phyloP scores from a whole-genome alignment of 495 filamentous ascomycete genomes.

The Aspergillus baeticus region DNA sequence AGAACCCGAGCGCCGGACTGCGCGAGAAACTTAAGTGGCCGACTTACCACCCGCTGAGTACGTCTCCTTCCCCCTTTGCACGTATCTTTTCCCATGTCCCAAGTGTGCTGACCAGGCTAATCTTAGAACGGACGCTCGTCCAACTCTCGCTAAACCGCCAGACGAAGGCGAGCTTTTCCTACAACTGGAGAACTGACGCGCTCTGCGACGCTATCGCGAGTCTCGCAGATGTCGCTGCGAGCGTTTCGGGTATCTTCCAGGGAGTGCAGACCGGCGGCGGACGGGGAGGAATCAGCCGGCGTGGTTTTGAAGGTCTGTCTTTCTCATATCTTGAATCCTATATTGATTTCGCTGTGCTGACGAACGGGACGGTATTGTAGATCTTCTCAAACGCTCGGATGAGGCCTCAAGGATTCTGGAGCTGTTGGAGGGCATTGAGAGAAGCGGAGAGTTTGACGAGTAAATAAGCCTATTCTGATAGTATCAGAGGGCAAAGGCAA shows the following conservation, averaged over 20 bases:
- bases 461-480: no score
- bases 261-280: no score
- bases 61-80: not conserved
- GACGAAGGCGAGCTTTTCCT: not conserved
- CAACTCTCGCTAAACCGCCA: not conserved
- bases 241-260: not conserved
- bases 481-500: no score
- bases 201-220: not conserved
- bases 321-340: not conserved
- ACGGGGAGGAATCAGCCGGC: no score
- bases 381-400: no score
- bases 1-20: not conserved
- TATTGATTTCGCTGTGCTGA: no score
- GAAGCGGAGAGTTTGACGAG: no score
- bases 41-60: constrained; percentile 1
- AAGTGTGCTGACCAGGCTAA: no score
- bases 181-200: not conserved
- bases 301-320: no score
- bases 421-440: no score
- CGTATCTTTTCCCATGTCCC: not conserved
- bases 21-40: not conserved
- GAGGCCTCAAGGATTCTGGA: no score
- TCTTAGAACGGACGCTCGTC: not conserved
- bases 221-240: not conserved
- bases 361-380: no score